These are phyloP conservation scores for Microdochium nivale DNA, from an alignment of 2,329 filamentous ascomycete species.

Conservation along the genomic window DNA sequence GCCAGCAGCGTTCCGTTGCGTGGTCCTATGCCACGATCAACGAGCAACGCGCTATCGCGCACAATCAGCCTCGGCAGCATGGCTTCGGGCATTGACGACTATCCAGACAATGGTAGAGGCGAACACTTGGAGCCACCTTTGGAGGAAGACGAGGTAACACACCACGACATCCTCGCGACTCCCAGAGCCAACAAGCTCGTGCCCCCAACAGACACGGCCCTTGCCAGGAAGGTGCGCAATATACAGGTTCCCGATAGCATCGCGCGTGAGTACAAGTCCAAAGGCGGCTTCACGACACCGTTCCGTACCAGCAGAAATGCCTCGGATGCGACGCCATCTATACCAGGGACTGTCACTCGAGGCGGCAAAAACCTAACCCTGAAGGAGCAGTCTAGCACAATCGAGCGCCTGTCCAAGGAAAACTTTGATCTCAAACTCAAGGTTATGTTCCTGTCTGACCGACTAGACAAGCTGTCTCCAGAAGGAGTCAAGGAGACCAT, in stretches of 20 bases:
- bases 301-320: constrained; percentile 28
- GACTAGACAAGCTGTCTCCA: constrained; percentile 85
- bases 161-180: constrained; percentile 52
- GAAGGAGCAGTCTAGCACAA: constrained; percentile 96
- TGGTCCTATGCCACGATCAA: constrained; percentile 22
- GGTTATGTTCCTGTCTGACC: constrained; percentile 93
- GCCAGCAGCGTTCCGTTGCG: constrained; percentile 64
- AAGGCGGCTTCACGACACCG: constrained; percentile 56
- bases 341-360: constrained; percentile 40
- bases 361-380: constrained; percentile 70
- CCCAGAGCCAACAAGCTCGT: constrained; percentile 55
- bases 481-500: constrained; percentile 98
- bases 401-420: constrained; percentile 92
- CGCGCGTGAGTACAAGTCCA: constrained; percentile 75
- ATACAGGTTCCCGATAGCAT: constrained; percentile 87
- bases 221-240: constrained; percentile 80
- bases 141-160: constrained; percentile 32
- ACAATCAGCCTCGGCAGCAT: constrained; percentile 86
- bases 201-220: constrained; percentile 77
- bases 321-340: constrained; percentile 42
- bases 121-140: constrained; percentile 38
- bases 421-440: constrained; percentile 97
- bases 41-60: constrained; percentile 55
- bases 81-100: constrained; percentile 63
- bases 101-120: constrained; percentile 32